Percentiles rank a stretch among this genome's conserved stretches.
Conservation (phyloP, 768 basidiomycete species). For the Trametes villosa region DNA sequence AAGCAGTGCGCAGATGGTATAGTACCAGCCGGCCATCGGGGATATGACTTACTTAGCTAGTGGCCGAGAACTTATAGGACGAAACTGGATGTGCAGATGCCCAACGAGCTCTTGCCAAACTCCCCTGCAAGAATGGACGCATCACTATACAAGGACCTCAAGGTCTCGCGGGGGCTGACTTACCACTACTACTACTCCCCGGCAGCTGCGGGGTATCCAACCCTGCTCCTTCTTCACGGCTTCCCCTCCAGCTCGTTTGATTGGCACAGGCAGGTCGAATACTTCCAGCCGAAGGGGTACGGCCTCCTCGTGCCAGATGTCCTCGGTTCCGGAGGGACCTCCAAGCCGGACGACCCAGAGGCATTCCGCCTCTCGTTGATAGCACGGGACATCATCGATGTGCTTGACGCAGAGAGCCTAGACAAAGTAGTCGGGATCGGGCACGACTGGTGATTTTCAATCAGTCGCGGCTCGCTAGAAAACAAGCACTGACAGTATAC, state of each 20-base stretch:
- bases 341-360: conserved; percentile 42
- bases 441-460: conserved; percentile 38
- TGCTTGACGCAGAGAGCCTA: conserved; percentile 38
- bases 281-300: conserved; percentile 45
- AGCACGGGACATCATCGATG: conserved; percentile 37
- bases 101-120: background rate
- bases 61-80: no score
- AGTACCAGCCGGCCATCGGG: no score
- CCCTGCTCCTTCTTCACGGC: conserved; percentile 49
- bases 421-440: conserved; percentile 37
- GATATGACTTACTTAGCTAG: no score
- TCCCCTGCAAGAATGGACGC: conserved; percentile 24
- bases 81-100: background rate
- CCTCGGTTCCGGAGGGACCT: conserved; percentile 50
- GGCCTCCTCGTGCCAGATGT: conserved; percentile 51
- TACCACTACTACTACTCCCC: conserved; percentile 41
- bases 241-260: conserved; percentile 47
- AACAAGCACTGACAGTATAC: no score
- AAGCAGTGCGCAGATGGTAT: no score
- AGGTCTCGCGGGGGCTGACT: conserved; percentile 37
- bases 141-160: conserved; percentile 35
- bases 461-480: background rate
- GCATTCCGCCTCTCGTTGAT: conserved; percentile 32
- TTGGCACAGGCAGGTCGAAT: conserved; percentile 46
- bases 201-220: conserved; percentile 36